Base-by-base conservation (phyloP, 306 rosid species). In the Vigna reflexopilosa region DNA sequence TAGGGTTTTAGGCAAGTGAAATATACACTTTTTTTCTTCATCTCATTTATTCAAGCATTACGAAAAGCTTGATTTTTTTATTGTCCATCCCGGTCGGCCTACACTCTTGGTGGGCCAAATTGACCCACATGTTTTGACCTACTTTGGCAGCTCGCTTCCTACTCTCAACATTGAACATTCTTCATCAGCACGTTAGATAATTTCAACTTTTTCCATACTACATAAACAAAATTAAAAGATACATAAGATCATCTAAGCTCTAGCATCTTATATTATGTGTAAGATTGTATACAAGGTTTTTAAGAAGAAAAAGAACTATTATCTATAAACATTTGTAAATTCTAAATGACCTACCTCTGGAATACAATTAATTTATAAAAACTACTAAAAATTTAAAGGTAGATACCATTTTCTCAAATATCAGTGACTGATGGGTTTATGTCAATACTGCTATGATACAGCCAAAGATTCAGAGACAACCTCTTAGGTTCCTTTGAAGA, bases 291-390 rank as follows among this genome's bases (percentile, higher is more conserved):
- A 73, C n/a, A 50, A 9, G 11, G 17, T 10, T 22, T 48, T 58
- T n/a, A 32, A 24, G 13, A 32, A 14, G 34, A 30, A 30, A 4
- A 30, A 30, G 5, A 30, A 4, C 5, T 30, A 30, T 30, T 30
- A 30, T 30, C 34, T 4, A 30, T 30, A 45, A 34, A 66, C 36
- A 57, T 48, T 66, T 47, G 76, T 6, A 49, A 80, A 67, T n/a
- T 48, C 51, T 61, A 62, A 28, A 52, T 14, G 16, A 4, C 28
- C 22, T 13, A 76, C 61, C 52, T 75, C 49, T 15, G 36, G 59
- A 42, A 72, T 54, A n/a, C 22, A 19, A 44, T 65, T 54, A 38
- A 7, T 65, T 54, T 80, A 28, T 9, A 7, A 64, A 44, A 44
- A 15, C 13, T 58, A 57, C 26, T 20, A 77, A 17, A 13, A 72